A percentile compares a stretch with the other conserved stretches of the same genome.
These are phyloP conservation scores for Elsinoe fawcettii DNA, from an alignment of 2,329 filamentous ascomycete genomes.

Conservation along the genomic window DNA sequence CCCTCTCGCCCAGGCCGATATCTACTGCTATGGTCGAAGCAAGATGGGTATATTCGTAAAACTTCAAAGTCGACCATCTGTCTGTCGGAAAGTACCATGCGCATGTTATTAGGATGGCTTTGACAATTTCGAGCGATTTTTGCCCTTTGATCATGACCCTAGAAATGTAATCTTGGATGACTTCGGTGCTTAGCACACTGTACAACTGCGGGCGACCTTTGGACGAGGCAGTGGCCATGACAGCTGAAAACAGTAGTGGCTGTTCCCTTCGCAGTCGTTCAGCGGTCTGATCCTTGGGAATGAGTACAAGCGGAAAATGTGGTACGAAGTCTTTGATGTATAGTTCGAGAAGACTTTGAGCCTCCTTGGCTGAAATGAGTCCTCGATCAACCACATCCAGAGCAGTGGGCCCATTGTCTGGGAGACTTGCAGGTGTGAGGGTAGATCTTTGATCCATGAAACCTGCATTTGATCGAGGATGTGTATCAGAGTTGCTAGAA, in stretches of 20 bases:
- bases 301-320: slow-evolving; percentile 57
- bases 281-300: slow-evolving; percentile 47
- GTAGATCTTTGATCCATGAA: background rate
- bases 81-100: slow-evolving; percentile 45
- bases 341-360: slow-evolving; percentile 48
- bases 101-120: slow-evolving; percentile 42
- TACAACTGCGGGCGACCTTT: slow-evolving; percentile 46
- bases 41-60: slow-evolving; percentile 47
- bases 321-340: slow-evolving; percentile 54
- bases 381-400: slow-evolving; percentile 50
- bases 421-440: background rate
- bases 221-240: slow-evolving; percentile 56
- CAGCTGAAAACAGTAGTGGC: slow-evolving; percentile 61
- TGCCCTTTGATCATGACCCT: slow-evolving; percentile 43
- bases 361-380: slow-evolving; percentile 49
- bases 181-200: slow-evolving; percentile 39
- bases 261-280: slow-evolving; percentile 50
- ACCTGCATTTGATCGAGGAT: background rate
- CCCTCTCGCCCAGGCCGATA: slow-evolving; percentile 30
- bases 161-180: slow-evolving; percentile 42
- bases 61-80: slow-evolving; percentile 41
- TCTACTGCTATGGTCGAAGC: slow-evolving; percentile 45
- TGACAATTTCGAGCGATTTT: slow-evolving; percentile 46
- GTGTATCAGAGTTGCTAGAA: background rate
- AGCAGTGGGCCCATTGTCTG: background rate